A percentile compares a stretch with the other conserved stretches of the same genome.
These are phyloP conservation scores for Emydomyces testavorans DNA, from an alignment of 2,329 filamentous ascomycete species.

Conservation along the genomic window DNA sequence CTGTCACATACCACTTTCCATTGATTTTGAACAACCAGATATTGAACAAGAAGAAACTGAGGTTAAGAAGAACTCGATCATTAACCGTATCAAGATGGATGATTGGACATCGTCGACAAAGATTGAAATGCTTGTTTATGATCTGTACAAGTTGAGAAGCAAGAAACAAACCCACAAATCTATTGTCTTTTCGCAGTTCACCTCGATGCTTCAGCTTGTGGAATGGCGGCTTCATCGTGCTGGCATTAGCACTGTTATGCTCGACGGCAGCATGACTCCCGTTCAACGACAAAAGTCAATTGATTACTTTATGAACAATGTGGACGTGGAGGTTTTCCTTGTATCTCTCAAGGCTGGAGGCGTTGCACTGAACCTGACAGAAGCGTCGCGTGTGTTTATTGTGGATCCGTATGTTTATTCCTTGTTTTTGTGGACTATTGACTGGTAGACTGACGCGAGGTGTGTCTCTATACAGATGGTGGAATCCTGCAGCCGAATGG, in stretches of 20 bases:
- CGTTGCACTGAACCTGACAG: conserved; percentile 87
- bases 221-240: conserved; percentile 93
- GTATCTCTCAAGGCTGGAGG: conserved; percentile 94
- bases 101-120: conserved; percentile 98
- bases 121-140: conserved; percentile 91
- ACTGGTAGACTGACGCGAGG: not conserved
- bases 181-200: conserved; percentile 96
- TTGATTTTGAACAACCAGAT: conserved; percentile 90
- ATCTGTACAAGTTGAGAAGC: conserved; percentile 80
- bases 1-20: conserved; percentile 79
- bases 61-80: conserved; percentile 92
- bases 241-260: conserved; percentile 97
- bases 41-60: conserved; percentile 80
- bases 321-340: conserved; percentile 88
- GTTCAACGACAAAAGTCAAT: conserved; percentile 87
- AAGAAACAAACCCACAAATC: conserved; percentile 92
- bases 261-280: conserved; percentile 94
- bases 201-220: conserved; percentile 90
- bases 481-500: conserved; percentile 99
- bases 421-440: not conserved
- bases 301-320: conserved; percentile 90
- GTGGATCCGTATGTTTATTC: conserved; percentile 67
- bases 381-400: conserved; percentile 90
- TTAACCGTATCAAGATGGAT: conserved; percentile 97
- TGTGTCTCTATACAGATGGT: conserved; percentile 62